Percentiles rank a stretch among this genome's conserved stretches.
Evolutionary conservation across 2,329 filamentous ascomycete genomes (phyloP).

Genomic region (Diaporthe velutina): DNA sequence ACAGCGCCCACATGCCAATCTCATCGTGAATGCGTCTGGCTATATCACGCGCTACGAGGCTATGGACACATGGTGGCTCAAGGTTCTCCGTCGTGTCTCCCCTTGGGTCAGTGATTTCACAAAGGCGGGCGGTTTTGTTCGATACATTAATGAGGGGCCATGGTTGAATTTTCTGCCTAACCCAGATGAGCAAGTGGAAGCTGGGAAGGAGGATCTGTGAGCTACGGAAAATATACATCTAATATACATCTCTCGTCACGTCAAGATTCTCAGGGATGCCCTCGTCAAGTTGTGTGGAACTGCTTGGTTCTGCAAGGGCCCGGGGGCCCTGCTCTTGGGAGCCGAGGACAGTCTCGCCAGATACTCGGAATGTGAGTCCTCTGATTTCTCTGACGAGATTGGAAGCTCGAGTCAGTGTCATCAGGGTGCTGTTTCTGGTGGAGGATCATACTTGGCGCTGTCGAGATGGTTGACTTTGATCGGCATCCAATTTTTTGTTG

Average conservation of each 20-base stretch:
- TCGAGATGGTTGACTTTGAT: neutral
- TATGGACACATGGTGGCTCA: slow-evolving; percentile 43
- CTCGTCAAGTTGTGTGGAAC: neutral
- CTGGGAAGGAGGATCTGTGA: neutral
- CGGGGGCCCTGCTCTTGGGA: too few relatives aligned
- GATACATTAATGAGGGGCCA: slow-evolving; percentile 10
- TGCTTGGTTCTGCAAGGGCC: neutral
- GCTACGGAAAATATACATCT: neutral
- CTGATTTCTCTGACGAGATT: neutral
- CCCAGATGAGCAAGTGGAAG: neutral
- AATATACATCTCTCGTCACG: neutral
- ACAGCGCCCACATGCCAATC: slow-evolving; percentile 42
- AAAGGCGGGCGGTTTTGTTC: slow-evolving; percentile 29
- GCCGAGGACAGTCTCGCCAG: too few relatives aligned
- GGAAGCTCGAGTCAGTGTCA: slow-evolving; percentile 2
- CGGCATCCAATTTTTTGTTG: neutral
- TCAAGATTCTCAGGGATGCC: too few relatives aligned
- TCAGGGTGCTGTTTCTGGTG: neutral
- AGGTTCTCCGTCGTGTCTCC: slow-evolving; percentile 20
- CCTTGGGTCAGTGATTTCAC: slow-evolving; percentile 34
- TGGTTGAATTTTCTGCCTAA: slow-evolving; percentile 28
- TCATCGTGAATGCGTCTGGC: slow-evolving; percentile 40
- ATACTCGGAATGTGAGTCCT: neutral
- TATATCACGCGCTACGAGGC: slow-evolving; percentile 45
- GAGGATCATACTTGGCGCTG: neutral